These are phyloP conservation scores for Verticillium longisporum DNA, from an alignment of 2,329 filamentous ascomycete species.

Conservation along the genomic window DNA sequence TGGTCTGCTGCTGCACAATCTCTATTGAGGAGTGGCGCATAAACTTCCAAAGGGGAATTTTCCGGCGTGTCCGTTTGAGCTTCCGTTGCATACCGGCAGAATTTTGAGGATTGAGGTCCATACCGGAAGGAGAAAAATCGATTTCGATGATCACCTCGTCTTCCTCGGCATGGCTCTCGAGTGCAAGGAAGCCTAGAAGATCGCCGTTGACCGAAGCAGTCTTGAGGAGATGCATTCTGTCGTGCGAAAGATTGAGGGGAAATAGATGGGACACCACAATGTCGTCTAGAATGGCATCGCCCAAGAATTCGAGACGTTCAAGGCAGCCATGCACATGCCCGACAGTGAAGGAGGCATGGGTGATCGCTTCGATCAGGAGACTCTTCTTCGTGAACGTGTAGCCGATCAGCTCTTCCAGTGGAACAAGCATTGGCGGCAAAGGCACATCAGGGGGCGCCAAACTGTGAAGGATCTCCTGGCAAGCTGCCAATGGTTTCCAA, in stretches of 20 bases:
- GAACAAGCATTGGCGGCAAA: conserved; percentile 33
- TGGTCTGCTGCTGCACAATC: conserved; percentile 39
- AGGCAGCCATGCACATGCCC: conserved; percentile 42
- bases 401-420: conserved; percentile 60
- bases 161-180: conserved; percentile 39
- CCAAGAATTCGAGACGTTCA: conserved; percentile 81
- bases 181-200: conserved; percentile 69
- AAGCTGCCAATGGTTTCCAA: conserved; percentile 41
- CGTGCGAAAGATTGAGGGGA: conserved; percentile 30
- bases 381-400: conserved; percentile 63
- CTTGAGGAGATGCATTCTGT: conserved; percentile 69
- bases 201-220: conserved; percentile 73
- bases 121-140: background rate
- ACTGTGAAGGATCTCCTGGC: conserved; percentile 36
- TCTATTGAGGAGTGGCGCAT: conserved; percentile 52
- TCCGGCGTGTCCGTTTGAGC: conserved; percentile 6
- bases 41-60: conserved; percentile 58
- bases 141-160: conserved; percentile 10
- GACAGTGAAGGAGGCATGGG: conserved; percentile 57
- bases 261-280: conserved; percentile 63
- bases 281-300: conserved; percentile 78
- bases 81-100: background rate
- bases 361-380: conserved; percentile 72
- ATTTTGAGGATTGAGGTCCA: background rate
- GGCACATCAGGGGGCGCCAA: conserved; percentile 24